Conservation (phyloP, 2,329 filamentous ascomycete species). For the Apiospora rasikravindrae region DNA sequence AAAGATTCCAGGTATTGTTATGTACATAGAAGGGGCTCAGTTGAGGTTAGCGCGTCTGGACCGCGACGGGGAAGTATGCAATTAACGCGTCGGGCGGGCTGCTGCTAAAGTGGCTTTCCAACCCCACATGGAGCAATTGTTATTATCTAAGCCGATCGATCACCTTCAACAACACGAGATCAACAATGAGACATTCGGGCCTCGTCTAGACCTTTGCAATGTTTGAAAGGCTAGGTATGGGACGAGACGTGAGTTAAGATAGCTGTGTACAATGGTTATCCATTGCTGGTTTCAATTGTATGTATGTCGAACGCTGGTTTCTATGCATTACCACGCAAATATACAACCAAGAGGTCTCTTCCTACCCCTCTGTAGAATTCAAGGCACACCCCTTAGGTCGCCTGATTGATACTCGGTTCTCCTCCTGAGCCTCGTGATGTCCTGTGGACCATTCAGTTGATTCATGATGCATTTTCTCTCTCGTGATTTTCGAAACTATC, state of each 20-base stretch:
- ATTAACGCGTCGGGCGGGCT: slow-evolving; percentile 3
- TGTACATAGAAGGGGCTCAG: slow-evolving; percentile 3
- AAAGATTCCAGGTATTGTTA: background rate
- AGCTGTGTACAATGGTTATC: background rate
- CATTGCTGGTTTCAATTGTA: background rate
- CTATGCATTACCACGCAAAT: slow-evolving; percentile 8
- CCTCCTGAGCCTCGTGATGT: background rate
- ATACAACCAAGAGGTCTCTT: background rate
- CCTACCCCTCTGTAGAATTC: background rate
- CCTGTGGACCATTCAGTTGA: background rate
- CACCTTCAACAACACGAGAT: background rate
- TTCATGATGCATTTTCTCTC: background rate
- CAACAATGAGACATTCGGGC: background rate
- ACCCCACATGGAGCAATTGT: background rate
- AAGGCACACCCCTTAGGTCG: background rate
- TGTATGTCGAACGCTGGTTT: background rate
- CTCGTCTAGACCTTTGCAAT: background rate
- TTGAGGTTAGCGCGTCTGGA: slow-evolving; percentile 9
- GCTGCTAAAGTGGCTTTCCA: background rate
- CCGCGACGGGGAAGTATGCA: background rate
- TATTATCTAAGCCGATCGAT: background rate
- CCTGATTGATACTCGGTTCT: background rate
- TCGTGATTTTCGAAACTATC: background rate
- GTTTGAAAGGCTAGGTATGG: background rate
- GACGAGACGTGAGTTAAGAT: background rate